Conservation (phyloP, 139 green algal species). For the Haematococcus lacustris region DNA sequence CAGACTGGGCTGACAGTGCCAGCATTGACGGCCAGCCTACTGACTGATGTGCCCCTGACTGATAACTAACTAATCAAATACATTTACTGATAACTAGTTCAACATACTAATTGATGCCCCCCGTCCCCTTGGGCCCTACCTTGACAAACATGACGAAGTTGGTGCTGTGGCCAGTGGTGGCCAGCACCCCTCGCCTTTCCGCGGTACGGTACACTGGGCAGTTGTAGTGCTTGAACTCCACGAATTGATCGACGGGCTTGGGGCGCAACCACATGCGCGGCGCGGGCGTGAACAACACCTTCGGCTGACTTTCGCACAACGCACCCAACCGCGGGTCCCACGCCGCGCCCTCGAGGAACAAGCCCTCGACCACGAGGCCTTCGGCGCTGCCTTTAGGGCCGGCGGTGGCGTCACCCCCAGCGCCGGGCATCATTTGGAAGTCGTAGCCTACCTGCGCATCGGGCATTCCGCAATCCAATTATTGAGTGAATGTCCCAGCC, state of each 20-base stretch:
- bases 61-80: background rate
- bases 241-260: constrained; percentile 26
- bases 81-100: background rate
- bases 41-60: background rate
- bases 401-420: constrained; percentile 29
- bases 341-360: constrained; percentile 63
- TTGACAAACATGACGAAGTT: constrained; percentile 78
- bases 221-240: constrained; percentile 55
- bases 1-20: too few relatives aligned
- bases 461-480: too few relatives aligned
- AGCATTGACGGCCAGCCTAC: too few relatives aligned
- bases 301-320: constrained; percentile 23
- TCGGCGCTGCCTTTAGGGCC: background rate
- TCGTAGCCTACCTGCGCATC: constrained; percentile 57
- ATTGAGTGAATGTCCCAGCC: too few relatives aligned
- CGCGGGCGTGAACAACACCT: constrained; percentile 54
- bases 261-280: constrained; percentile 65
- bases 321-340: constrained; percentile 37
- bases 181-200: constrained; percentile 63
- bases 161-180: constrained; percentile 74
- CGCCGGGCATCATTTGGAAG: constrained; percentile 62
- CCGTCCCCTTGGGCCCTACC: too few relatives aligned
- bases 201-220: constrained; percentile 75
- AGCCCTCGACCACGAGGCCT: constrained; percentile 59
- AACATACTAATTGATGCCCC: too few relatives aligned